phyloP scores from a whole-genome alignment of 2,329 filamentous ascomycete species.

The Alternaria incomplexa region DNA sequence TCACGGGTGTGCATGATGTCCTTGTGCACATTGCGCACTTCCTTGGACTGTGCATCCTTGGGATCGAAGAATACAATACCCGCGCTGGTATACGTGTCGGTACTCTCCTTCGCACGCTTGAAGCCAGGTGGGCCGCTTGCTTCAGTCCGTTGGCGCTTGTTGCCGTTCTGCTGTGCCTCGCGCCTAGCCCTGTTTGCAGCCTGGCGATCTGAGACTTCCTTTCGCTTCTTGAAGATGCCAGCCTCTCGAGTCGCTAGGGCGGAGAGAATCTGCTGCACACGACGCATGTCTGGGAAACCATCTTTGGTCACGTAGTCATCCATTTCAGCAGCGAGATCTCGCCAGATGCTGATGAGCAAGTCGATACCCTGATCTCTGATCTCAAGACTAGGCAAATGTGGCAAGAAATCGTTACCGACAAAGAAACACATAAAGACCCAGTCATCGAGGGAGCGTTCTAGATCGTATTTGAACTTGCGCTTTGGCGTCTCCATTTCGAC shows the following conservation, averaged over 20 bases:
- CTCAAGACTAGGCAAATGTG: slow-evolving; percentile 94
- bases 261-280: slow-evolving; percentile 85
- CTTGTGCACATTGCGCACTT: slow-evolving; percentile 69
- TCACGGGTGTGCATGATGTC: slow-evolving; percentile 86
- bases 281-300: slow-evolving; percentile 84
- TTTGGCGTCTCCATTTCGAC: slow-evolving; percentile 84
- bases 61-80: slow-evolving; percentile 47
- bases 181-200: slow-evolving; percentile 72
- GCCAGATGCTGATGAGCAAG: slow-evolving; percentile 95
- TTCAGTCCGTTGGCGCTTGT: slow-evolving; percentile 42
- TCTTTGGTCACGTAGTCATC: slow-evolving; percentile 96
- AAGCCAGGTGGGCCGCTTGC: slow-evolving; percentile 30
- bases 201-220: slow-evolving; percentile 82
- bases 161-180: slow-evolving; percentile 50
- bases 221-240: slow-evolving; percentile 86
- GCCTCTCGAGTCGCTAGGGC: slow-evolving; percentile 93
- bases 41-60: slow-evolving; percentile 45
- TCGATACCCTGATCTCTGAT: slow-evolving; percentile 98
- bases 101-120: slow-evolving; percentile 45
- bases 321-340: slow-evolving; percentile 88
- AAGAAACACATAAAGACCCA: slow-evolving; percentile 99
- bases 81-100: slow-evolving; percentile 42
- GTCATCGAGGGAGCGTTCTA: slow-evolving; percentile 93
- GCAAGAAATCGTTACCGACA: slow-evolving; percentile 97
- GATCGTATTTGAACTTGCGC: slow-evolving; percentile 86